Conservation (phyloP, 352 stramenopile species). For the Plasmopara viticola region DNA sequence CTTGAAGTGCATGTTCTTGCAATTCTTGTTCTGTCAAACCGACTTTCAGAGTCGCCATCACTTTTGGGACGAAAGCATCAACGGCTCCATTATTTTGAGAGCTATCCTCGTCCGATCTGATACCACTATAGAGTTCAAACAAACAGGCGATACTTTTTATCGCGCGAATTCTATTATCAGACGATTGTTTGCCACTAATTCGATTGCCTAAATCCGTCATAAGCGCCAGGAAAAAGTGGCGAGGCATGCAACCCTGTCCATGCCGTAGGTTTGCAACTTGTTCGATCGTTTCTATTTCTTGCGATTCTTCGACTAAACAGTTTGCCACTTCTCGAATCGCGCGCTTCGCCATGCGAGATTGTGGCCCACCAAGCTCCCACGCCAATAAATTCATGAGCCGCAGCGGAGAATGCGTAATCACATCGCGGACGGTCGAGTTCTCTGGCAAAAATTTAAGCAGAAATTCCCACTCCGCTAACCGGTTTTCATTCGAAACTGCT, state of each 20-base stretch:
- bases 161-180: slow-evolving; percentile 42
- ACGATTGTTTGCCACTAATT: slow-evolving; percentile 40
- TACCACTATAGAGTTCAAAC: slow-evolving; percentile 50
- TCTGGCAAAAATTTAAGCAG: slow-evolving; percentile 60
- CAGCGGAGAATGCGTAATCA: slow-evolving; percentile 45
- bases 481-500: slow-evolving; percentile 39
- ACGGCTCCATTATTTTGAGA: slow-evolving; percentile 38
- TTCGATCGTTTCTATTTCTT: slow-evolving; percentile 15
- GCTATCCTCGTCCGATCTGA: slow-evolving; percentile 19
- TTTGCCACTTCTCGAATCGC: slow-evolving; percentile 52
- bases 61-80: slow-evolving; percentile 82
- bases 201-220: slow-evolving; percentile 76
- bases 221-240: slow-evolving; percentile 72
- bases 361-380: slow-evolving; percentile 58
- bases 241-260: slow-evolving; percentile 48
- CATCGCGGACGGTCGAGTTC: slow-evolving; percentile 50
- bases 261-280: slow-evolving; percentile 16
- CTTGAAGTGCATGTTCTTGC: slow-evolving; percentile 53
- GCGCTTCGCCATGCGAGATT: slow-evolving; percentile 42
- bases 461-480: slow-evolving; percentile 62
- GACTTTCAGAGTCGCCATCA: slow-evolving; percentile 86
- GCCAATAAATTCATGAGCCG: slow-evolving; percentile 53
- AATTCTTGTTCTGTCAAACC: slow-evolving; percentile 51
- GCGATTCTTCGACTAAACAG: slow-evolving; percentile 31
- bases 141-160: slow-evolving; percentile 73